These are phyloP conservation scores for Penicillium sp. DNA, from an alignment of 2,329 filamentous ascomycete genomes.

Conservation along the genomic window DNA sequence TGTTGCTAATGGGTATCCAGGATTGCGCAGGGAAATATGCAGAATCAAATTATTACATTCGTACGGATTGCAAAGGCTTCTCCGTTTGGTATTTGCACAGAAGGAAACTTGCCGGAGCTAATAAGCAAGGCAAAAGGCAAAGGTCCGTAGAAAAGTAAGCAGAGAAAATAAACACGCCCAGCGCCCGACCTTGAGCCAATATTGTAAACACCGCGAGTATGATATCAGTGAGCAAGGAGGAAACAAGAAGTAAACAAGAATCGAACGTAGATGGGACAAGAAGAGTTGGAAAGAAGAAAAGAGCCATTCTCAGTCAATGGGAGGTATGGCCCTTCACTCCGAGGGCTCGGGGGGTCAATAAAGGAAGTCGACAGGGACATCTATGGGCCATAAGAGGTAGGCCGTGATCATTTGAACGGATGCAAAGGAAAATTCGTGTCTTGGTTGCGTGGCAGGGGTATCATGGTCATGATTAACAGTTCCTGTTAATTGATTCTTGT, in stretches of 20 bases:
- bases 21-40: background rate
- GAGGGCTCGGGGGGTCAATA: background rate
- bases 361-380: background rate
- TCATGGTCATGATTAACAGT: slow-evolving; percentile 11
- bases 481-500: slow-evolving; percentile 5
- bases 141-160: background rate
- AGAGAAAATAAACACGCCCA: background rate
- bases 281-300: background rate
- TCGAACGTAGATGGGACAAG: background rate
- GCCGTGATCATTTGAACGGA: background rate
- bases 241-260: background rate
- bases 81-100: background rate
- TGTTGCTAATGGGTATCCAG: background rate
- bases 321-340: background rate
- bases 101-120: background rate
- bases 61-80: background rate
- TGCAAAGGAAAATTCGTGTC: background rate
- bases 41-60: background rate
- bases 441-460: slow-evolving; percentile 9
- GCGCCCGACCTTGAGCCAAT: background rate
- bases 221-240: background rate
- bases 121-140: background rate
- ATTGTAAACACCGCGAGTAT: background rate
- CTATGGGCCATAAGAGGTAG: background rate
- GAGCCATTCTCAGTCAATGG: background rate